phyloP scores from a whole-genome alignment of 2,329 filamentous ascomycete species.

The Arthrinium puccinioides region DNA sequence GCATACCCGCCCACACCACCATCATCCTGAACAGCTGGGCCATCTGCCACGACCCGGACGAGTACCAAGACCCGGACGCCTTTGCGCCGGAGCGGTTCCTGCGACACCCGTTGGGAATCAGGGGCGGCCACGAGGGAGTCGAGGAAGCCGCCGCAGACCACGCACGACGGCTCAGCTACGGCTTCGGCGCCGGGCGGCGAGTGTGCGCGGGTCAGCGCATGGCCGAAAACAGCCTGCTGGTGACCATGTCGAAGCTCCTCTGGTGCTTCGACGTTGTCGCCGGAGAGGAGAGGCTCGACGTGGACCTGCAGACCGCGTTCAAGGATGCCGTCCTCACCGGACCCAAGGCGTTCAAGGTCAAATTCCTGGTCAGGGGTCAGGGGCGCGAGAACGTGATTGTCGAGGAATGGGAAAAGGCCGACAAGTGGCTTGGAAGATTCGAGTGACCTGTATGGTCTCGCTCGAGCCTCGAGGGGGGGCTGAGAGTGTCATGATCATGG shows the following conservation, averaged over 20 bases:
- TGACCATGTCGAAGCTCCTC: conserved; percentile 31
- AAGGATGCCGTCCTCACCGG: conserved; percentile 11
- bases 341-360: conserved; percentile 11
- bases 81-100: conserved; percentile 13
- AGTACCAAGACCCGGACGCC: conserved; percentile 9
- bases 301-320: conserved; percentile 16
- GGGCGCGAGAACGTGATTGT: conserved; percentile 8
- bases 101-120: conserved; percentile 7
- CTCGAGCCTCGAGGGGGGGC: too few relatives aligned
- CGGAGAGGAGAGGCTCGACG: conserved; percentile 12
- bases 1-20: conserved; percentile 36
- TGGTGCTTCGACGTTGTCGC: conserved; percentile 42
- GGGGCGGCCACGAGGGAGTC: neutral
- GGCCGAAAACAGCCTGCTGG: conserved; percentile 34
- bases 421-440: conserved; percentile 8
- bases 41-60: conserved; percentile 10
- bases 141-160: neutral
- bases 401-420: conserved; percentile 9
- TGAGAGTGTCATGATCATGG: too few relatives aligned
- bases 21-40: conserved; percentile 37
- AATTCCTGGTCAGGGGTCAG: conserved; percentile 12
- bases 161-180: conserved; percentile 22
- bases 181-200: conserved; percentile 39
- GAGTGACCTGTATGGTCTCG: too few relatives aligned
- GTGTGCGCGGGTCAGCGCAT: conserved; percentile 42